Base-by-base conservation (phyloP, 306 rosid species). In the Sophora flavescens region DNA sequence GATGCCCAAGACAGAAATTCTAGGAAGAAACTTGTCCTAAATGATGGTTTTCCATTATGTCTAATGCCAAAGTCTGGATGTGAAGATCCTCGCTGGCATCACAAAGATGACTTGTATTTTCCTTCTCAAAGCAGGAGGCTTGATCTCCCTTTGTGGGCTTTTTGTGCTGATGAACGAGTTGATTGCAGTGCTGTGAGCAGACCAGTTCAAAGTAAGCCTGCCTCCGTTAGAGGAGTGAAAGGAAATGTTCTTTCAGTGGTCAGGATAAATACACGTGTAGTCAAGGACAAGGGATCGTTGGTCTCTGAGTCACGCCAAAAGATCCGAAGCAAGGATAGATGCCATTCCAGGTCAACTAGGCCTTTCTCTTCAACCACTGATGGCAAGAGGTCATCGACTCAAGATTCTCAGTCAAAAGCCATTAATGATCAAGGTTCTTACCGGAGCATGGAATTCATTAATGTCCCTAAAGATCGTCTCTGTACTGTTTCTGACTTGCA, bases 51-150 rank as follows among this genome's bases (percentile, higher is more conserved):
- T 74, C 90, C 90, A n/a, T 76, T 93, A 73, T 92, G 96, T 77
- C 92, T 79, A 84, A 91, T 93, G 96, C 86, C 93, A 42, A 96
- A 88, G 82, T 89, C 96, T 84, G 97, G 96, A 64, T 80, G 81
- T 83, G 97, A 91, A 82, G 99, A 96, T 85, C 99, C 99, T 76
- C 96, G 99, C 63, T 89, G 97, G 99, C 87, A 86, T 65, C 87
- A 78, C 64, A 91, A 89, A 79, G 98, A 93, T 60, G 99, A 96
- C 57, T 82, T 96, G 82, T 93, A 88, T 82, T 82, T 78, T 87
- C 99, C 99, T 68, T 88, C 97, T 53, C 97, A 91, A 35, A 80
- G 84, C 76, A 91, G 77, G 78, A 87, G 89, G 73, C 98, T 96
- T 70, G 98, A 96, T 86, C 91, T 92, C 72, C 99, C 98, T 36